Percentiles rank a stretch among this genome's conserved stretches.
These are phyloP conservation scores for Speleostelium caveatum DNA, from an alignment of 78 protist species.

Conservation along the genomic window DNA sequence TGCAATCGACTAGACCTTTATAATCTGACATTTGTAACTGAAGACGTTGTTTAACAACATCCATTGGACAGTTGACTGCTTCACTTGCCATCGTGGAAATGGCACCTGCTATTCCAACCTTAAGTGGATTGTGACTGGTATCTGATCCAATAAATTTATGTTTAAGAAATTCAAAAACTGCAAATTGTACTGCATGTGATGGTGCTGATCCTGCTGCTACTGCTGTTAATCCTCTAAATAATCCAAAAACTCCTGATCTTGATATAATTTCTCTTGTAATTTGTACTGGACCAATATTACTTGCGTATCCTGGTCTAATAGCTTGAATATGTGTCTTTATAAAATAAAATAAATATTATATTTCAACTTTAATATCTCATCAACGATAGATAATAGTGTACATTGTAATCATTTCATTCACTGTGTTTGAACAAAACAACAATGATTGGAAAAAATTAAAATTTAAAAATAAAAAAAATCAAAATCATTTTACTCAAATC, in stretches of 20 bases:
- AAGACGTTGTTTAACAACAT: conserved; percentile 83
- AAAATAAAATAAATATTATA: background rate
- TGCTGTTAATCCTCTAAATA: conserved; percentile 79
- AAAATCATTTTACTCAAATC: background rate
- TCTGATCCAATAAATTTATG: conserved; percentile 22
- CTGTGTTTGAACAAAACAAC: no score
- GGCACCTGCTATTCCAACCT: conserved; percentile 78
- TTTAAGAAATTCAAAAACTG: conserved; percentile 70
- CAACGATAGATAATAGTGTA: background rate
- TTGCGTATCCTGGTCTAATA: conserved; percentile 19
- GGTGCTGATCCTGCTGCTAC: conserved; percentile 85
- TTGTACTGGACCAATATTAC: conserved; percentile 7
- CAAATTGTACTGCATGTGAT: conserved; percentile 84
- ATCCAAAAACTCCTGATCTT: conserved; percentile 58
- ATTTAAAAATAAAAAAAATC: no score
- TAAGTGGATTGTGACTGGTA: conserved; percentile 39
- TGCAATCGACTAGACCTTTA: conserved; percentile 65
- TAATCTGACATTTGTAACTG: conserved; percentile 77
- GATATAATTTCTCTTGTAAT: conserved; percentile 57
- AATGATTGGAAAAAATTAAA: no score
- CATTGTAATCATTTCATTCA: background rate
- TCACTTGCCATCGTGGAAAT: conserved; percentile 81
- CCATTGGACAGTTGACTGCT: conserved; percentile 87
- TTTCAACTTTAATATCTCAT: background rate
- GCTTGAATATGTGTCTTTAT: conserved; percentile 74